A percentile compares a stretch with the other conserved stretches of the same genome.
Evolutionary conservation across 768 basidiomycete genomes (phyloP).

Genomic region (Tulasnella sp.): DNA sequence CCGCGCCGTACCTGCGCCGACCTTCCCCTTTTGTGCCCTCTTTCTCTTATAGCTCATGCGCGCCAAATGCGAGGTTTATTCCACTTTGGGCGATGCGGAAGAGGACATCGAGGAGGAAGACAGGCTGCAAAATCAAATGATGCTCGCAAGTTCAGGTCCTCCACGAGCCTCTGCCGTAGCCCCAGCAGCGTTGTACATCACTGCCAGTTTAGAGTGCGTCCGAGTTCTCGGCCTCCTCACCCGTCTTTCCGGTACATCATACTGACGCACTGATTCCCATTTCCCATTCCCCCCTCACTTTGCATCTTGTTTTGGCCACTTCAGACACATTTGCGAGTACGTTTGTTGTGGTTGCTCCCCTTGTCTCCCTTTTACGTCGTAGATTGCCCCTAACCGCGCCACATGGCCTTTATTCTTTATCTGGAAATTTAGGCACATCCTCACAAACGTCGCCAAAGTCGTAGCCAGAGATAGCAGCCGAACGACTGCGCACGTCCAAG

Average conservation of each 20-base stretch:
- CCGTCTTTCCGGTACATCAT: constrained; percentile 7
- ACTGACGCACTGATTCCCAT: constrained; percentile 9
- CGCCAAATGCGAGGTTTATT: constrained; percentile 84
- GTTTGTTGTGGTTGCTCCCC: constrained; percentile 33
- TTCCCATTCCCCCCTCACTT: constrained; percentile 20
- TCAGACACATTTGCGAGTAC: constrained; percentile 81
- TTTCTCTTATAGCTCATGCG: constrained; percentile 51
- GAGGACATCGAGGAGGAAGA: constrained; percentile 62
- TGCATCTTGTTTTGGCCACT: not conserved
- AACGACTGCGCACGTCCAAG: constrained; percentile 30
- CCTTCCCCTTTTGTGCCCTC: constrained; percentile 17
- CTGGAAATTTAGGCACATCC: constrained; percentile 53
- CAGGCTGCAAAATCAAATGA: constrained; percentile 56
- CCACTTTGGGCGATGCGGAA: constrained; percentile 70
- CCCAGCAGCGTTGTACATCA: constrained; percentile 82
- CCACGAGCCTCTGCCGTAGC: constrained; percentile 51
- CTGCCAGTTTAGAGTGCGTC: constrained; percentile 87
- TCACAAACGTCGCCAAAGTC: constrained; percentile 76
- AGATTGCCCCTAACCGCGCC: not conserved
- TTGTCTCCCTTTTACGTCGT: not conserved
- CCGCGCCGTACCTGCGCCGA: not conserved
- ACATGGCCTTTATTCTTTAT: constrained; percentile 12
- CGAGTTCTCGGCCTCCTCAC: not conserved
- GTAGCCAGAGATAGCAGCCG: constrained; percentile 65
- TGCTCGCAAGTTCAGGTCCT: constrained; percentile 37